Evolutionary conservation across 306 rosid species (phyloP).

Genomic region (Macrotyloma uniflorum): DNA sequence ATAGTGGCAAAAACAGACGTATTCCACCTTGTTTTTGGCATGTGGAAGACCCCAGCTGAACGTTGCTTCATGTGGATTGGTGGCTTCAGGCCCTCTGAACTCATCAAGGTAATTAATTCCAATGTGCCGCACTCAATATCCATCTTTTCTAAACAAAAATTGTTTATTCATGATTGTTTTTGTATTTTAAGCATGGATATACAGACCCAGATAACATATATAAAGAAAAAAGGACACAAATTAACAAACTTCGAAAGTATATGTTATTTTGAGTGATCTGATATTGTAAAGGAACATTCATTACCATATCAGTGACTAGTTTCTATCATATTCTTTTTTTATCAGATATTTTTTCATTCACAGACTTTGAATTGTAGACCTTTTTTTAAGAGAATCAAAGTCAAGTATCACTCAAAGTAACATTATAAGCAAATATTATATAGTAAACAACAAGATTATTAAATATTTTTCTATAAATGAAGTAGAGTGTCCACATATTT

Average conservation of each 20-base stretch:
- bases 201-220: neutral
- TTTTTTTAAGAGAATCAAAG: no score
- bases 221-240: no score
- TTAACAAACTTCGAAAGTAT: no score
- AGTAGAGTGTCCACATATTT: neutral
- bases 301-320: no score
- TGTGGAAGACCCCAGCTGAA: constrained; percentile 95
- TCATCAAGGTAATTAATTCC: constrained; percentile 69
- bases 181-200: neutral
- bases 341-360: no score
- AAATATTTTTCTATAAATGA: neutral
- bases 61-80: constrained; percentile 98
- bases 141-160: no score
- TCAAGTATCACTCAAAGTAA: no score
- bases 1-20: constrained; percentile 76
- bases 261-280: no score
- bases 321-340: no score
- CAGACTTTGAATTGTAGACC: no score
- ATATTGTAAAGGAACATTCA: no score
- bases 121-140: neutral
- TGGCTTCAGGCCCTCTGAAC: constrained; percentile 86
- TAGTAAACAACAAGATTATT: neutral
- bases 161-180: neutral
- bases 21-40: constrained; percentile 83
- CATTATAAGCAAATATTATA: no score